These are phyloP conservation scores for Talaromyces proteolyticus DNA, from an alignment of 495 filamentous ascomycete species.

Conservation along the genomic window DNA sequence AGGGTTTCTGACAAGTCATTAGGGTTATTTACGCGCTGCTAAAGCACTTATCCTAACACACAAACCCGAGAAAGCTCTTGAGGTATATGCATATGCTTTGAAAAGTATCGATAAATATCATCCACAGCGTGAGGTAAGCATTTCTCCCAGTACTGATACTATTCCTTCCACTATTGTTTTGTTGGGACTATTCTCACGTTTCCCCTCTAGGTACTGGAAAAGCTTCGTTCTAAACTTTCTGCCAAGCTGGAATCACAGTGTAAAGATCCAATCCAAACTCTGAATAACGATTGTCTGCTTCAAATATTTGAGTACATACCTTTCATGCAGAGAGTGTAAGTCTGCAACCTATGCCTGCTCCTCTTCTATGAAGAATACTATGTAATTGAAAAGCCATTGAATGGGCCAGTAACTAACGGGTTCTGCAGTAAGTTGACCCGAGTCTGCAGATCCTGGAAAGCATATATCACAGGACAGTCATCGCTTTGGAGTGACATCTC, in stretches of 20 bases:
- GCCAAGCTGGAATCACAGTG: slow-evolving; percentile 22
- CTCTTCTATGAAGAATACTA: too few relatives aligned
- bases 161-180: too few relatives aligned
- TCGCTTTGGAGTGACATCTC: slow-evolving; percentile 48
- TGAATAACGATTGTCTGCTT: slow-evolving; percentile 43
- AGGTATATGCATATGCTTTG: slow-evolving; percentile 58
- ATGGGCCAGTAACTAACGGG: neutral
- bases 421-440: slow-evolving; percentile 35
- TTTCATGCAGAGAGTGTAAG: slow-evolving; percentile 47
- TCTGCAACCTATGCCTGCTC: neutral
- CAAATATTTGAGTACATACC: slow-evolving; percentile 39
- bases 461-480: slow-evolving; percentile 10
- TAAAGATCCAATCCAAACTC: slow-evolving; percentile 37
- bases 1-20: slow-evolving; percentile 1
- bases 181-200: slow-evolving; percentile 15
- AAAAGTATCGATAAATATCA: slow-evolving; percentile 37
- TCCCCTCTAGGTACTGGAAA: slow-evolving; percentile 29
- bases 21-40: slow-evolving; percentile 63
- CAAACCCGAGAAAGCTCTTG: slow-evolving; percentile 45
- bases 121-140: slow-evolving; percentile 39
- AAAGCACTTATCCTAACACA: slow-evolving; percentile 53
- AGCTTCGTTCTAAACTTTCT: slow-evolving; percentile 38
- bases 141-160: too few relatives aligned
- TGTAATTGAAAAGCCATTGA: too few relatives aligned
- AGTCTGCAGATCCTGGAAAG: slow-evolving; percentile 48